Base-by-base conservation (phyloP, 1,284 basidiomycete genomes). In the Flammula alnicola region DNA sequence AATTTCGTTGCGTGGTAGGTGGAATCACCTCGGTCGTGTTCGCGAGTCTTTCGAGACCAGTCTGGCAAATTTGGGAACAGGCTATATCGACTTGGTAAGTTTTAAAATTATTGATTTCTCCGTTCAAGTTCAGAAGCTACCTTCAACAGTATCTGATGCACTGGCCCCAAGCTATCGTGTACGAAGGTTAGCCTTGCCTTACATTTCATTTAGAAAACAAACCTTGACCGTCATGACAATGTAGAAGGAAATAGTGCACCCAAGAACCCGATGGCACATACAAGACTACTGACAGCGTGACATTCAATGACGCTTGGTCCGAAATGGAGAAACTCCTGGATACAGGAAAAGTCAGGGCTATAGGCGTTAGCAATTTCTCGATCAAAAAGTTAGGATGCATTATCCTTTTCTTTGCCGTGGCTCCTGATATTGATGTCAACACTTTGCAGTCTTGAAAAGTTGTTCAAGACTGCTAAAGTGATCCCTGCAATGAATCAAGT, bases 341-440 rank as follows among this genome's bases (percentile, higher is more conserved):
- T 16, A 59, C 59, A 6, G 59, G 55, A 66, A 75, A 77, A 48
- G 78, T 90, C 12, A 75, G 69, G 47, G 66, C 71, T 51, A 84
- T 93, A 47, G 91, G 91, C 1, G 72, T 93, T 38, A 89, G 88
- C 66, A 93, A 93, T 51, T 75, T 74, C 49, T 74, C 71, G 2
- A 63, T 74, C 33, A 74, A 74, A 54, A 75, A 63, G 73, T 76
- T 48, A 29, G 67, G 62, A n/a, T n/a, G n/a, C n/a, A n/a, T n/a
- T n/a, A 5, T 32, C 27, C 16, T 20, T 14, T n/a, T 47, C 19
- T 25, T 27, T 26, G 17, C 14, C 22, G 9, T 27, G 12, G 1
- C 26, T 23, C 3, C 1, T 12, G n/a, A n/a, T 31, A 22, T 5
- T 20, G 25, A 23, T 20, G n/a, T 11, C 10, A 31, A 19, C 5